Evolutionary conservation across 768 basidiomycete genomes (phyloP).

Genomic region (Boletus rubroflammeus): DNA sequence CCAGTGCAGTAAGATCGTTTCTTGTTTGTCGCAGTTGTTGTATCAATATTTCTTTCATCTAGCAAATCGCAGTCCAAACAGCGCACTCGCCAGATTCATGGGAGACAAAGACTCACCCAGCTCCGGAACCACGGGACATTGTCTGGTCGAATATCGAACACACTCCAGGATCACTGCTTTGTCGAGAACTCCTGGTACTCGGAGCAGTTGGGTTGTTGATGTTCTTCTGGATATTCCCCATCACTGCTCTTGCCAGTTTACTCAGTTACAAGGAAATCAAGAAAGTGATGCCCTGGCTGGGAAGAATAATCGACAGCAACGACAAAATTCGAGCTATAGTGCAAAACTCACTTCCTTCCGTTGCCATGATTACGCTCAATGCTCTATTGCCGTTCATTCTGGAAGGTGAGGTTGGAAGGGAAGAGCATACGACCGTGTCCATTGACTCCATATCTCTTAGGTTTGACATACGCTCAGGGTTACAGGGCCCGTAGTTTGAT

Average conservation of each 20-base stretch:
- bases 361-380: constrained; percentile 89
- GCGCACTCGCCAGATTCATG: constrained; percentile 70
- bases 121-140: constrained; percentile 94
- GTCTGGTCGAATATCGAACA: constrained; percentile 90
- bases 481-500: constrained; percentile 88
- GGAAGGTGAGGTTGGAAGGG: constrained; percentile 53
- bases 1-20: constrained; percentile 65
- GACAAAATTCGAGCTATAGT: constrained; percentile 81
- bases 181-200: constrained; percentile 71
- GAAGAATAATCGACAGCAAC: constrained; percentile 76
- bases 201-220: constrained; percentile 67
- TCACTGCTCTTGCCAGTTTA: constrained; percentile 79
- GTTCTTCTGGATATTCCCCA: constrained; percentile 91
- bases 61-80: constrained; percentile 88
- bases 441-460: constrained; percentile 31
- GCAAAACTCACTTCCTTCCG: constrained; percentile 89
- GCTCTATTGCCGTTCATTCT: constrained; percentile 84
- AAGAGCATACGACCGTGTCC: not conserved
- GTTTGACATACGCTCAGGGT: constrained; percentile 86
- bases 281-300: constrained; percentile 85
- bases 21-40: not conserved
- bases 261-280: constrained; percentile 94
- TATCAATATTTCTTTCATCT: not conserved
- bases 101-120: constrained; percentile 65
- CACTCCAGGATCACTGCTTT: constrained; percentile 50